A percentile compares a stretch with the other conserved stretches of the same genome.
Evolutionary conservation across 768 basidiomycete genomes (phyloP).

Genomic region (Cyclocybe cylindracea): DNA sequence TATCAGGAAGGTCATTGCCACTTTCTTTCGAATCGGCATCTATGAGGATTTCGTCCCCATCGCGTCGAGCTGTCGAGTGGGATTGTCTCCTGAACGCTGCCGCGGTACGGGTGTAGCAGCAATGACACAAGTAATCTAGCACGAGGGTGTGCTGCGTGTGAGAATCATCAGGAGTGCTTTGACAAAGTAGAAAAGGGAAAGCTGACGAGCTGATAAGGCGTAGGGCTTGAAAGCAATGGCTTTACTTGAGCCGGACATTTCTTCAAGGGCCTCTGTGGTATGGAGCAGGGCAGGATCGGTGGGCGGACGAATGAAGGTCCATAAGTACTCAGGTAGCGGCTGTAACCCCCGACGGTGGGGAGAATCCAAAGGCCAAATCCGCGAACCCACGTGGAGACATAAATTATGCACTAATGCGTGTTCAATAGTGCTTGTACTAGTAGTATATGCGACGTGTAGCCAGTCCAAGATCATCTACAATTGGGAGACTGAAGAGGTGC

Average conservation of each 20-base stretch:
- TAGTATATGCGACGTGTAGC: background rate
- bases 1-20: slow-evolving; percentile 7
- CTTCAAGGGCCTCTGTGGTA: background rate
- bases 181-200: background rate
- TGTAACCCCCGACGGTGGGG: background rate
- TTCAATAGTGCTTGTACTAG: background rate
- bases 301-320: slow-evolving; percentile 7
- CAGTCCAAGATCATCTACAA: slow-evolving; percentile 7
- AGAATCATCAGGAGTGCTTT: background rate
- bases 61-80: slow-evolving; percentile 64
- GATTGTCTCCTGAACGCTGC: slow-evolving; percentile 65
- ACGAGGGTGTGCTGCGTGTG: slow-evolving; percentile 60
- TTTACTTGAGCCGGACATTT: slow-evolving; percentile 14
- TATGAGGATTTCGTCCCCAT: slow-evolving; percentile 64
- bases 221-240: slow-evolving; percentile 29
- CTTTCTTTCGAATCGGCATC: slow-evolving; percentile 16
- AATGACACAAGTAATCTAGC: slow-evolving; percentile 76
- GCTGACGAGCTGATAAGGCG: slow-evolving; percentile 46
- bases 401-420: background rate
- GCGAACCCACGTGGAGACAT: slow-evolving; percentile 3
- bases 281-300: background rate
- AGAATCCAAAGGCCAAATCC: no score
- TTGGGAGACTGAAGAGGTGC: background rate
- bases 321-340: slow-evolving; percentile 1
- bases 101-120: slow-evolving; percentile 72